Percentiles rank a stretch among this genome's conserved stretches.
phyloP scores from a whole-genome alignment of 2,329 filamentous ascomycete species.

The Nemania serpens region DNA sequence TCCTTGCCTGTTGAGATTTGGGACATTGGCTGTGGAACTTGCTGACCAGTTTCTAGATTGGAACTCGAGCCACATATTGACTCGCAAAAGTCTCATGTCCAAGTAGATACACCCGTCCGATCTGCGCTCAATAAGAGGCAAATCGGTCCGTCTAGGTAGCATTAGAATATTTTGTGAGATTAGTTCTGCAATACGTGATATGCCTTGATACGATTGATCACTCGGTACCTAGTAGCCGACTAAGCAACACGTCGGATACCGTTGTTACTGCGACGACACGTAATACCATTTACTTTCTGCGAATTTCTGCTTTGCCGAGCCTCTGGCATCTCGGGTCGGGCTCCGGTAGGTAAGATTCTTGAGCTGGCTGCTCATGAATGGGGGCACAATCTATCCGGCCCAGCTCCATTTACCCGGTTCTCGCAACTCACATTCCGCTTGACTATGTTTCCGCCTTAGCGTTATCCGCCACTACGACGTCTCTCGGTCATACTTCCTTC shows the following conservation, averaged over 20 bases:
- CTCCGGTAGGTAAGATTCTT: constrained; percentile 1
- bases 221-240: not conserved
- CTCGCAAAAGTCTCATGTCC: constrained; percentile 27
- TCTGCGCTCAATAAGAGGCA: constrained; percentile 36
- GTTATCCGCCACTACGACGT: constrained; percentile 16
- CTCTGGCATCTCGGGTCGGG: not conserved
- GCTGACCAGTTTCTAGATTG: constrained; percentile 39
- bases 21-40: constrained; percentile 32
- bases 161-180: constrained; percentile 27
- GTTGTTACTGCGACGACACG: not conserved
- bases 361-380: constrained; percentile 1
- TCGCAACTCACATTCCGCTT: constrained; percentile 24
- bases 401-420: constrained; percentile 22
- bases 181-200: not conserved
- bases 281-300: not conserved
- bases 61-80: constrained; percentile 30
- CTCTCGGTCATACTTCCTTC: constrained; percentile 12
- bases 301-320: constrained; percentile 9
- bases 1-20: constrained; percentile 16
- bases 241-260: not conserved
- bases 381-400: constrained; percentile 18
- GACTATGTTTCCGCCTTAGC: constrained; percentile 6
- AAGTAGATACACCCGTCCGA: constrained; percentile 32
- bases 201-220: not conserved
- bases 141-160: constrained; percentile 33